A percentile compares a stretch with the other conserved stretches of the same genome.
Evolutionary conservation across 495 filamentous ascomycete species (phyloP).

Genomic region (Neurospora tetrasperma): DNA sequence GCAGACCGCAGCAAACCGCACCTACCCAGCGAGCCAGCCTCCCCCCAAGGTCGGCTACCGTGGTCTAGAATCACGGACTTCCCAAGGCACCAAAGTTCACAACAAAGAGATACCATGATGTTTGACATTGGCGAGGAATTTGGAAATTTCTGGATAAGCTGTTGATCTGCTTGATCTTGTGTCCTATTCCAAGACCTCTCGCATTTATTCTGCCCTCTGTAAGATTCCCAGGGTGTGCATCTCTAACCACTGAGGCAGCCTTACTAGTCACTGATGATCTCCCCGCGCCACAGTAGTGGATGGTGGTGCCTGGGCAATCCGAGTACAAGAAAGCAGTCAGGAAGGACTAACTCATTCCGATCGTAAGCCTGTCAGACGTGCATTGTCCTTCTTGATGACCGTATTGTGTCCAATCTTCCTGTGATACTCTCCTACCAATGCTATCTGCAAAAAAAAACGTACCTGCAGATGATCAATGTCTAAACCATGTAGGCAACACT

Average conservation of each 20-base stretch:
- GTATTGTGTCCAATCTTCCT: not conserved
- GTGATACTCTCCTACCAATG: not conserved
- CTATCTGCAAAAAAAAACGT: not conserved
- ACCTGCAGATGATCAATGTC: not conserved
- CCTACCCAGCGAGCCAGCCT: not conserved
- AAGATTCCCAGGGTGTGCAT: not conserved
- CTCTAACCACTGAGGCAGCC: not conserved
- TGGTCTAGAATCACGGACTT: not conserved
- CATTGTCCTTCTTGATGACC: not conserved
- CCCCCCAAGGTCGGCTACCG: not conserved
- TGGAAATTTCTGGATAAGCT: not conserved
- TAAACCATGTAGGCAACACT: not conserved
- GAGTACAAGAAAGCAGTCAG: not conserved
- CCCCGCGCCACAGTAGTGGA: not conserved
- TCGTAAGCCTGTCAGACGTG: not conserved
- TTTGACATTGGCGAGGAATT: not conserved
- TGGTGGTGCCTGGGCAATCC: not conserved
- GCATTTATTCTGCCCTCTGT: not conserved
- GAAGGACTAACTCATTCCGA: not conserved
- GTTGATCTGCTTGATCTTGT: not conserved
- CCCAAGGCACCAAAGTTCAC: not conserved
- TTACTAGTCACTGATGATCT: not conserved
- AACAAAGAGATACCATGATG: not conserved
- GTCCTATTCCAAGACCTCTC: not conserved
- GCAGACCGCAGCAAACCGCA: not conserved